These are phyloP conservation scores for Aspergillus calidoustus DNA, from an alignment of 2,329 filamentous ascomycete species.

Conservation along the genomic window DNA sequence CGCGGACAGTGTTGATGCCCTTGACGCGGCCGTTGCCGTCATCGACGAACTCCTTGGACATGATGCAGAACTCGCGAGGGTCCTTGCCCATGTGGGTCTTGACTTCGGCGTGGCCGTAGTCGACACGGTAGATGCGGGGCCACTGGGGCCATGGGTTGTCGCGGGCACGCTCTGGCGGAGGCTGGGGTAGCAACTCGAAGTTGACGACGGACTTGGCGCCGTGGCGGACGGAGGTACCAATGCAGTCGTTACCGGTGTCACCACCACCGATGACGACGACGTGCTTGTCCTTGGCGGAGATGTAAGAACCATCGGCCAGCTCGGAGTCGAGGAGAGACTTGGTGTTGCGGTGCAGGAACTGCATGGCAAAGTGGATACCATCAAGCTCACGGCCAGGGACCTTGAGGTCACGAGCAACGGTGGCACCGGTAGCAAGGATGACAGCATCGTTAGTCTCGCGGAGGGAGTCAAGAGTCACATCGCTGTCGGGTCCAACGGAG, in stretches of 20 bases:
- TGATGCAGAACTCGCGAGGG: conserved; percentile 95
- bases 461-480: conserved; percentile 71
- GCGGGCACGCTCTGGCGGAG: conserved; percentile 82
- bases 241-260: conserved; percentile 97
- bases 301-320: conserved; percentile 80
- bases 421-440: conserved; percentile 88
- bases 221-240: conserved; percentile 93
- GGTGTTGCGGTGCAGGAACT: conserved; percentile 96
- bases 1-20: conserved; percentile 93
- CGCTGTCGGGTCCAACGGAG: conserved; percentile 74
- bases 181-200: conserved; percentile 93
- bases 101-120: conserved; percentile 95
- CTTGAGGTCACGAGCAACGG: conserved; percentile 88
- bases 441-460: conserved; percentile 79
- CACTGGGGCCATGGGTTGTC: conserved; percentile 99
- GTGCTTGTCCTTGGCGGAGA: conserved; percentile 93
- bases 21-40: conserved; percentile 86
- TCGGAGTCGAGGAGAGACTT: conserved; percentile 95
- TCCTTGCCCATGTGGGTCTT: conserved; percentile 96
- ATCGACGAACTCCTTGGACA: conserved; percentile 95
- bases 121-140: conserved; percentile 97
- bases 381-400: conserved; percentile 87
- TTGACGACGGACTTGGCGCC: conserved; percentile 95
- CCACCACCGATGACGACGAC: conserved; percentile 97
- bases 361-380: conserved; percentile 95